Conservation (phyloP, 495 filamentous ascomycete genomes). For the Talaromyces liani region DNA sequence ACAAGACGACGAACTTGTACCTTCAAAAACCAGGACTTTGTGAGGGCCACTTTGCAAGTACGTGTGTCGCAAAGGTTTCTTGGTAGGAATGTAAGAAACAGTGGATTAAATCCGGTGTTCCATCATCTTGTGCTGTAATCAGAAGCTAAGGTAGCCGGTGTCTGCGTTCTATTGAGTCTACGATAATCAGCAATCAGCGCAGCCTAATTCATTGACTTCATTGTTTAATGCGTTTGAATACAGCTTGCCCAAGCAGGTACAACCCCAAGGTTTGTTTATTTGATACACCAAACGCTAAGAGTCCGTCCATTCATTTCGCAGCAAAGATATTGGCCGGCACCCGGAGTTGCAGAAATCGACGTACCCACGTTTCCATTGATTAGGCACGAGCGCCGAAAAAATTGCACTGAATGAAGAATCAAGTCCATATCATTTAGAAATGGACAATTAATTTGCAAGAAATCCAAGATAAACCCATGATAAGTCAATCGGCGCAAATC, state of each 20-base stretch:
- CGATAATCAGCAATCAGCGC: background rate
- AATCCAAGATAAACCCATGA: background rate
- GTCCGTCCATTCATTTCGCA: background rate
- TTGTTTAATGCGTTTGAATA: background rate
- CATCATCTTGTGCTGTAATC: background rate
- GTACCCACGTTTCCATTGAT: background rate
- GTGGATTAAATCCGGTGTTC: background rate
- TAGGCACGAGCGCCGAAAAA: background rate
- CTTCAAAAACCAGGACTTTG: background rate
- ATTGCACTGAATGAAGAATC: background rate
- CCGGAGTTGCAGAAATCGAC: background rate
- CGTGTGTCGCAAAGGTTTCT: background rate
- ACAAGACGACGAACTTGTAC: background rate
- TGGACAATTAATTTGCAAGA: too few relatives aligned
- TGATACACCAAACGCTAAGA: background rate
- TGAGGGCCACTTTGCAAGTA: background rate
- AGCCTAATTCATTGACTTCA: background rate
- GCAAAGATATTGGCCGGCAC: background rate
- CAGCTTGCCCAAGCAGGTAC: background rate
- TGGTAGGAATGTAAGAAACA: background rate
- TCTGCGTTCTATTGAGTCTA: background rate
- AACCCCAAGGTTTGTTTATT: background rate
- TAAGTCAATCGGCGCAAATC: conserved; percentile 6
- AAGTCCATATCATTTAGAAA: background rate
- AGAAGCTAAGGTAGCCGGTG: background rate